These are phyloP conservation scores for Podospora australis DNA, from an alignment of 495 filamentous ascomycete species.

Conservation along the genomic window DNA sequence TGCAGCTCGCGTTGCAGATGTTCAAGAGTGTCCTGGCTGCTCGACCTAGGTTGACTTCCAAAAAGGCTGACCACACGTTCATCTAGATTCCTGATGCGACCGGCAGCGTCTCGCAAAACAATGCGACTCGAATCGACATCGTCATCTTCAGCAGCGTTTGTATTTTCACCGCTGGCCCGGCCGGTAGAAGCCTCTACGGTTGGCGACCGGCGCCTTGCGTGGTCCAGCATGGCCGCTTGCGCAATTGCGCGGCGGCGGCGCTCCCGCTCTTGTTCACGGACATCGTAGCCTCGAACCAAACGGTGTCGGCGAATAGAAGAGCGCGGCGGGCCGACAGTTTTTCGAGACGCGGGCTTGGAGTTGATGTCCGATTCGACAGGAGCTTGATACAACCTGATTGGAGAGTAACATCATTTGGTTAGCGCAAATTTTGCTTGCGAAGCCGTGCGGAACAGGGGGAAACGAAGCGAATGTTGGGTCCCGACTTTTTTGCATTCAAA, in stretches of 20 bases:
- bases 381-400: slow-evolving; percentile 45
- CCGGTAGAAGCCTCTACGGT: slow-evolving; percentile 2
- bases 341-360: slow-evolving; percentile 45
- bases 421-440: slow-evolving; percentile 2
- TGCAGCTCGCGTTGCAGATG: too few relatives aligned
- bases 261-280: slow-evolving; percentile 36
- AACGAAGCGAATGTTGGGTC: not conserved
- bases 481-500: not conserved
- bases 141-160: too few relatives aligned
- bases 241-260: slow-evolving; percentile 19
- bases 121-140: slow-evolving; percentile 6
- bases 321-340: slow-evolving; percentile 51
- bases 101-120: slow-evolving; percentile 14
- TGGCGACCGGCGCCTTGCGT: slow-evolving; percentile 3
- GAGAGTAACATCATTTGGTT: slow-evolving; percentile 14
- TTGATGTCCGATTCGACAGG: slow-evolving; percentile 51
- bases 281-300: slow-evolving; percentile 4
- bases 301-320: slow-evolving; percentile 60
- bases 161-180: too few relatives aligned
- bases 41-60: too few relatives aligned
- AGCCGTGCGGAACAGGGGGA: not conserved
- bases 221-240: not conserved
- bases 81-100: slow-evolving; percentile 16
- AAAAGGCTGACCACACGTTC: too few relatives aligned
- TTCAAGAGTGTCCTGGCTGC: too few relatives aligned